Base-by-base conservation (phyloP, 495 filamentous ascomycete species). In the Daldinia childiae region DNA sequence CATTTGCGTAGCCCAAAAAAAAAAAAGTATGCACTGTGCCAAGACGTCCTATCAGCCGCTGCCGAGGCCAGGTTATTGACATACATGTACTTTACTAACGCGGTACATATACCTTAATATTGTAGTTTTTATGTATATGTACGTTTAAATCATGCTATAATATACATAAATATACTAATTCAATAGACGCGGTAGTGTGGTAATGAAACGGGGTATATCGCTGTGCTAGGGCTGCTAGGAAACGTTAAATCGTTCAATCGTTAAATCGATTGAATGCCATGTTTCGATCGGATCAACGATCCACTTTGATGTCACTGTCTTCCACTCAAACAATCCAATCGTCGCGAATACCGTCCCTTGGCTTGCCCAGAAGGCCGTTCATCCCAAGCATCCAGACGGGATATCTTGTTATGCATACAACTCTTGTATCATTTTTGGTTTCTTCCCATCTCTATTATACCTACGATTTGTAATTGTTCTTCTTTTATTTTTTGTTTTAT, bases 231-330 rank as follows among this genome's bases (percentile, higher is more conserved):
- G 48, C 45, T 45, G 41, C 56, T 66, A 62, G n/a, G 57, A 56
- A 55, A 65, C 38, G 52, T 61, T 50, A 69, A 69, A 69, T 64
- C 55, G 59, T n/a, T n/a, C n/a, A n/a, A n/a, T n/a, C 38, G 52
- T 61, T 50, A 69, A 69, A 69, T 64, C 55, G 59, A 66, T 66
- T 71, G 15, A 57, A 58, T 58, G 26, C 43, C 41, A 60, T 59
- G 67, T 60, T 70, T 60, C 27, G 45, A 61, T 66, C 50, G 17
- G 62, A 66, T 71, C 62, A 66, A 65, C 15, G 60, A 62, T 58
- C 70, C 64, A 68, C 65, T 43, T 57, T 73, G 70, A 73, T 68
- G 65, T 73, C 70, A 73, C 70, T 39, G 34, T 26, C 39, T 55
- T 68, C 64, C 34, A 36, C 34, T 38, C 38, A 59, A 69, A 19